These are phyloP conservation scores for Erodium moschatum DNA, from an alignment of 441 rosid genomes.

Conservation along the genomic window DNA sequence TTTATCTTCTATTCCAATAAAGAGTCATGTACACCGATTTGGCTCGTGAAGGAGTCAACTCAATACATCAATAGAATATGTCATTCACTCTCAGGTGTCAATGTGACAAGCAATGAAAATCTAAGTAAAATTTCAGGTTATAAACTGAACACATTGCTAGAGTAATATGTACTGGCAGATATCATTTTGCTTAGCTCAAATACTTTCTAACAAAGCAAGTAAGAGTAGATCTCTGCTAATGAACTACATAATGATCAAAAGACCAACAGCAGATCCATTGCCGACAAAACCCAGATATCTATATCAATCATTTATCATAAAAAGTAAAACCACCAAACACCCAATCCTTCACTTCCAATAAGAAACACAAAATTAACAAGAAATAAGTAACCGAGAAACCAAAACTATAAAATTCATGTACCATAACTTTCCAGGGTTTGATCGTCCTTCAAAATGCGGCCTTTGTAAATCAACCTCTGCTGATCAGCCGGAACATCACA, in stretches of 20 bases:
- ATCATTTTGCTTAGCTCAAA: not conserved
- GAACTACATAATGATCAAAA: not conserved
- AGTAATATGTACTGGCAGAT: not conserved
- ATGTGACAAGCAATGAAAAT: too few relatives aligned
- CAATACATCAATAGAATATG: too few relatives aligned
- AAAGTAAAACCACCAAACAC: not conserved
- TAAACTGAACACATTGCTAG: not conserved
- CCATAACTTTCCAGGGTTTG: conserved; percentile 9
- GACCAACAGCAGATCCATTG: not conserved
- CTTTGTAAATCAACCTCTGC: conserved; percentile 9
- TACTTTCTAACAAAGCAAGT: too few relatives aligned
- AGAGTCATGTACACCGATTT: too few relatives aligned
- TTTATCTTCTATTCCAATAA: too few relatives aligned
- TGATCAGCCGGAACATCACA: conserved; percentile 3
- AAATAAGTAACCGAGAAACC: too few relatives aligned
- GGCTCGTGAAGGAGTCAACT: too few relatives aligned
- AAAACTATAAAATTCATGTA: not conserved
- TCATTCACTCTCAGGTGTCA: too few relatives aligned
- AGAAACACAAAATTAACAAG: not conserved
- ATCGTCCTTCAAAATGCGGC: conserved; percentile 6
- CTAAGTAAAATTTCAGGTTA: not conserved
- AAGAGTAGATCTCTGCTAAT: not conserved
- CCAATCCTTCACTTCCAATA: not conserved
- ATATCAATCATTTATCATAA: not conserved
- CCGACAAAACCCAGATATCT: not conserved